Base-by-base conservation (phyloP, 192 early-diverging fungal species). In the Cladochytrium replicatum region DNA sequence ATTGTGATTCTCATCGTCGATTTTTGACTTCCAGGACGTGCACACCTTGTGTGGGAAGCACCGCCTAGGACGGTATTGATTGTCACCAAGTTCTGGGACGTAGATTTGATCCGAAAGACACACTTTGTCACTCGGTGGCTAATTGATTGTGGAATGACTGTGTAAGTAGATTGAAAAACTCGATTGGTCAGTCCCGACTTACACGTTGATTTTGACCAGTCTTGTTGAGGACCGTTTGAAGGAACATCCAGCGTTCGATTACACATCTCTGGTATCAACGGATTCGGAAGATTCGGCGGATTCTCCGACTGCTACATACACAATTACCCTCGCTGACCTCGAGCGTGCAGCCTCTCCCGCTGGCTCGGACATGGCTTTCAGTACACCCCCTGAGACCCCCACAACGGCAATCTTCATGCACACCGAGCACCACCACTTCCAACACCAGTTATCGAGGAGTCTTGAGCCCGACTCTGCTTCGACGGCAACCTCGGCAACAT, bases 11-110 rank as follows among this genome's bases (percentile, higher is more conserved):
- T 8, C 46, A 4, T 11, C 59, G 25, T 6, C 8, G 15, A 7
- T 8, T 15, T n/a, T 51, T 32, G 24, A 19, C 2, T 8, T 37
- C 11, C 54, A 71, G 60, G 71, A 54, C 31, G 52, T 41, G 54
- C 57, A 8, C 41, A 32, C 0, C 60, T 74, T 6, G 53, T 56
- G 32, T 74, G 72, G 72, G 72, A 72, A 43, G 30, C 29, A 0
- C 57, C 58, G 17, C 72, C 72, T 7, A 50, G 55, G 13, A 68
- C 50, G 2, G 56, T 74, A 4, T 32, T 74, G 41, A 59, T 74
- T 29, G 72, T 74, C 3, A 66, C 64, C 13, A 74, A 74, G 39
- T 19, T 68, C 3, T 57, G 58, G 31, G 72, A 74, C 41, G 43
- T 44, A 15, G 55, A 57, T 7, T 41, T 74, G 4, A 51, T 70